Conservation (phyloP, 352 stramenopile genomes). For the Phytopythium ostracodes region DNA sequence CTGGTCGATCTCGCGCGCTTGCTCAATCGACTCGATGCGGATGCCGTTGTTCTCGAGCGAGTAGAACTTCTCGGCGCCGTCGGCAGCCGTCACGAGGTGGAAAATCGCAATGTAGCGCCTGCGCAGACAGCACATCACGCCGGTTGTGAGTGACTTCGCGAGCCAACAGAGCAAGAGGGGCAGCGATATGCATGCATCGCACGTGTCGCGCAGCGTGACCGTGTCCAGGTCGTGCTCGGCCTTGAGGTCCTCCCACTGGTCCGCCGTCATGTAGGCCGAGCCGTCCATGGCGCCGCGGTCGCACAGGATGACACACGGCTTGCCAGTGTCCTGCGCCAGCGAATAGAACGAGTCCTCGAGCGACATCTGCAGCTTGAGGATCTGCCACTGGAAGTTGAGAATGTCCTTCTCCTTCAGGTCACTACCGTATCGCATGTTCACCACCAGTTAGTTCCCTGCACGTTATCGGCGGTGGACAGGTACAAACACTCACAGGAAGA, state of each 20-base stretch:
- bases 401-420: conserved; percentile 81
- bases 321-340: conserved; percentile 72
- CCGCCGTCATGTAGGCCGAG: conserved; percentile 89
- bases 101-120: conserved; percentile 87
- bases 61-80: conserved; percentile 95
- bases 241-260: conserved; percentile 90
- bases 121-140: conserved; percentile 1
- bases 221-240: conserved; percentile 76
- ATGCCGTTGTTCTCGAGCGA: conserved; percentile 96
- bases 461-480: not conserved
- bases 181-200: conserved; percentile 4
- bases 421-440: conserved; percentile 13
- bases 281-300: conserved; percentile 96
- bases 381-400: conserved; percentile 88
- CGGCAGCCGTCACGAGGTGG: conserved; percentile 88
- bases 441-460: not conserved
- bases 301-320: conserved; percentile 92
- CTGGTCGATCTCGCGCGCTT: conserved; percentile 88
- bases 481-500: conserved; percentile 61
- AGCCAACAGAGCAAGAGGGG: conserved; percentile 1
- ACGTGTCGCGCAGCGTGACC: conserved; percentile 81
- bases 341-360: conserved; percentile 84
- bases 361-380: conserved; percentile 80
- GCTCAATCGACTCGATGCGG: conserved; percentile 91
- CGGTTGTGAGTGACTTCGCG: not conserved